Percentiles rank a stretch among this genome's conserved stretches.
These are phyloP conservation scores for Uncinocarpus reesii DNA, from an alignment of 2,329 filamentous ascomycete genomes.

Conservation along the genomic window DNA sequence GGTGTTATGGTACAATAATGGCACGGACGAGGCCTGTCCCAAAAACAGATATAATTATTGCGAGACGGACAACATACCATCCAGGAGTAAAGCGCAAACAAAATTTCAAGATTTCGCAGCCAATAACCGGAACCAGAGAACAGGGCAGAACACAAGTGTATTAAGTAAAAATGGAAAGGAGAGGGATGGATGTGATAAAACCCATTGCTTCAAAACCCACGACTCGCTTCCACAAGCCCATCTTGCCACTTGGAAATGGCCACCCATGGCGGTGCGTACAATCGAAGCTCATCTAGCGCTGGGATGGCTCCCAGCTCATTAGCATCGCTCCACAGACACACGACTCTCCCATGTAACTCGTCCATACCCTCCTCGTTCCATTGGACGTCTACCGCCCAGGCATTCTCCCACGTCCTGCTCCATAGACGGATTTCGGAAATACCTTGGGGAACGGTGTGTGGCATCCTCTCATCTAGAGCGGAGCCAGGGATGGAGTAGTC, in stretches of 20 bases:
- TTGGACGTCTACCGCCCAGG: constrained; percentile 64
- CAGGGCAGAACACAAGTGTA: background rate
- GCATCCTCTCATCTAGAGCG: constrained; percentile 51
- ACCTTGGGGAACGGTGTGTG: constrained; percentile 52
- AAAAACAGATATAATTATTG: no score
- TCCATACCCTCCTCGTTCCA: constrained; percentile 43
- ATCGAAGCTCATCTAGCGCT: constrained; percentile 66
- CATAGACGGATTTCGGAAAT: constrained; percentile 64
- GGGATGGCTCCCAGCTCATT: constrained; percentile 64
- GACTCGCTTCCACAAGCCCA: constrained; percentile 72
- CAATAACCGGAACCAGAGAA: background rate
- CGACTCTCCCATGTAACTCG: constrained; percentile 52
- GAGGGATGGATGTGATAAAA: no score
- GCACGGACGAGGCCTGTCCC: no score
- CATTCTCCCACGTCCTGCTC: constrained; percentile 66
- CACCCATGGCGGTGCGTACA: constrained; percentile 71
- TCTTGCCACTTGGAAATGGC: constrained; percentile 64
- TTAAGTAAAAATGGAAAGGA: background rate
- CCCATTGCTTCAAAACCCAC: constrained; percentile 37
- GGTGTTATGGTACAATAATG: no score
- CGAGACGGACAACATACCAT: background rate
- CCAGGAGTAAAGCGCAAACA: background rate
- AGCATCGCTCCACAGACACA: constrained; percentile 80
- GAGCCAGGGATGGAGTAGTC: constrained; percentile 55
- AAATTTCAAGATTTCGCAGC: background rate